Percentiles rank a stretch among this genome's conserved stretches.
Evolutionary conservation across 164 flowering plant species (phyloP).

Genomic region (Cinnamomum chago): DNA sequence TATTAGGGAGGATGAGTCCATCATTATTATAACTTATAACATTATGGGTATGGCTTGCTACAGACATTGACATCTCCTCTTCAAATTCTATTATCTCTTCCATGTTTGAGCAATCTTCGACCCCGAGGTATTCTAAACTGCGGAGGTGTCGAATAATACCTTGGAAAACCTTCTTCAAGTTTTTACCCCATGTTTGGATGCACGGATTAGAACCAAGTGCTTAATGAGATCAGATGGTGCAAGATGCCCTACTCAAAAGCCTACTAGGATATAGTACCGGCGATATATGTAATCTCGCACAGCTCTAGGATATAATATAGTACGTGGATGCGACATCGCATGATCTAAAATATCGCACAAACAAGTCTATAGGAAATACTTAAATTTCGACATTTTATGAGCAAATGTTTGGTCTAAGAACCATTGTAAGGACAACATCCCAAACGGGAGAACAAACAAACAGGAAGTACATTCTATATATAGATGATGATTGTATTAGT

Average conservation of each 20-base stretch:
- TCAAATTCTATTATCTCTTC: background rate
- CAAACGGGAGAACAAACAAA: too few relatives aligned
- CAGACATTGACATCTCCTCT: too few relatives aligned
- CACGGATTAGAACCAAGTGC: slow-evolving; percentile 36
- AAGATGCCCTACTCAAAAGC: slow-evolving; percentile 61
- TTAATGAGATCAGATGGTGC: slow-evolving; percentile 56
- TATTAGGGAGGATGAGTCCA: background rate
- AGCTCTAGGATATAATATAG: too few relatives aligned
- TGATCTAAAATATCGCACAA: rapidly evolving
- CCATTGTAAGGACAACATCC: too few relatives aligned
- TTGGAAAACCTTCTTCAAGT: background rate
- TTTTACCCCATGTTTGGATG: slow-evolving; percentile 20
- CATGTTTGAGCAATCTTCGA: background rate
- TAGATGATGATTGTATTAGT: too few relatives aligned
- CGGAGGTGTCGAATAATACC: background rate
- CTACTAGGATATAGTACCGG: slow-evolving; percentile 1
- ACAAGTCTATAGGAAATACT: too few relatives aligned
- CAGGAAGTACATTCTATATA: too few relatives aligned
- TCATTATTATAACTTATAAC: background rate
- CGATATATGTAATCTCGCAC: too few relatives aligned
- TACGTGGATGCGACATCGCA: too few relatives aligned
- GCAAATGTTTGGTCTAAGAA: too few relatives aligned
- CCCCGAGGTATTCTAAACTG: background rate
- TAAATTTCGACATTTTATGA: too few relatives aligned
- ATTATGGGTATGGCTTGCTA: too few relatives aligned